A percentile compares a stretch with the other conserved stretches of the same genome.
Conservation (phyloP, 2,329 filamentous ascomycete species). For the Colletotrichum eleusines region DNA sequence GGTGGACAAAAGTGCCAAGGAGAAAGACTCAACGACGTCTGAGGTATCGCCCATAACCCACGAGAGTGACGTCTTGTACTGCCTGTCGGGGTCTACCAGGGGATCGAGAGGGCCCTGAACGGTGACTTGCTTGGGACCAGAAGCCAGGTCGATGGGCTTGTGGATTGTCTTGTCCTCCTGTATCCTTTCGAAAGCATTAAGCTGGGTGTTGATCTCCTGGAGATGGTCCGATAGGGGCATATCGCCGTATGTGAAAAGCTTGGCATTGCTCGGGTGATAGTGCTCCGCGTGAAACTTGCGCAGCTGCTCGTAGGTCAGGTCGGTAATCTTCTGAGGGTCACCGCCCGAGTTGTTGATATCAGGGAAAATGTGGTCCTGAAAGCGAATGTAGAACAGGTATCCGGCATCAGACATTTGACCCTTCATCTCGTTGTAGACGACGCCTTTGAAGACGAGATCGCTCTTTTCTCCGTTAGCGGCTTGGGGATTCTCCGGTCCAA, state of each 20-base stretch:
- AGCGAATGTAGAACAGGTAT: slow-evolving; percentile 95
- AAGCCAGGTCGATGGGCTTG: slow-evolving; percentile 76
- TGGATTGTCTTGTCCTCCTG: slow-evolving; percentile 79
- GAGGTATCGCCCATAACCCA: slow-evolving; percentile 90
- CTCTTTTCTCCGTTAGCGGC: slow-evolving; percentile 68
- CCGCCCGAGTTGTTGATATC: slow-evolving; percentile 97
- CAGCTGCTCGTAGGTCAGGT: slow-evolving; percentile 91
- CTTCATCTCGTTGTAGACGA: slow-evolving; percentile 99
- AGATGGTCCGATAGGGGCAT: slow-evolving; percentile 88
- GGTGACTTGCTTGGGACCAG: slow-evolving; percentile 76
- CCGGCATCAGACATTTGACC: slow-evolving; percentile 98
- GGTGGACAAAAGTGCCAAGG: slow-evolving; percentile 83
- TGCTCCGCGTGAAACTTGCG: slow-evolving; percentile 90
- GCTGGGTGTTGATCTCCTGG: slow-evolving; percentile 79
- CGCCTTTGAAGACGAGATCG: slow-evolving; percentile 92
- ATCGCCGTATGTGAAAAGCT: slow-evolving; percentile 94
- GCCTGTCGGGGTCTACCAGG: slow-evolving; percentile 84
- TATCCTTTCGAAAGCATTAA: slow-evolving; percentile 80
- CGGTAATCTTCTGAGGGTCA: slow-evolving; percentile 95
- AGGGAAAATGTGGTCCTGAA: slow-evolving; percentile 94
- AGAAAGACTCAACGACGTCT: slow-evolving; percentile 89
- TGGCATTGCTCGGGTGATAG: slow-evolving; percentile 98
- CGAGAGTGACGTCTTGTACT: slow-evolving; percentile 93
- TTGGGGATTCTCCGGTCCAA: slow-evolving; percentile 89
- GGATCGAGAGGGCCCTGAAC: slow-evolving; percentile 88